Evolutionary conservation across 768 basidiomycete species (phyloP), one percentile per base, ranked within the genome.

Genomic region (Hebeloma cylindrosporum): DNA sequence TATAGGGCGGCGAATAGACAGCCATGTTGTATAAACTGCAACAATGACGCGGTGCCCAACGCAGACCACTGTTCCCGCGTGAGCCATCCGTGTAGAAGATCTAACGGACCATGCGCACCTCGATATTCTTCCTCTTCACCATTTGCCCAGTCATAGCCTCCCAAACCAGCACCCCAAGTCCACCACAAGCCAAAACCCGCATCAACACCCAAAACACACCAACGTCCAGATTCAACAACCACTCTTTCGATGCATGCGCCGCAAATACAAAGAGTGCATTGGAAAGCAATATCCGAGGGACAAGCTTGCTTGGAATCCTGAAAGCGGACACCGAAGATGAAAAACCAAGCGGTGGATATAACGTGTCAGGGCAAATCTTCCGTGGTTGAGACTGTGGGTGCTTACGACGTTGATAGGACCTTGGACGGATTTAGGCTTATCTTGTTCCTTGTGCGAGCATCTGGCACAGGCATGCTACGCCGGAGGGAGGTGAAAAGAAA

Each of bases 191-290:
- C 40, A 90, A 68, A 37, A 88, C 74, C 50, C 85, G 70, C 68
- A 89, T 82, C 25, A 85, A 70, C 10, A 88, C 71, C 88, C 87
- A 90, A 57, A 88, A 83, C 7, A 85, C 76, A 5, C 83, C 82
- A 16, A 83, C 77, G 60, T 87, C 82, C 28, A 75, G 74, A 13
- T 78, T 70, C 35, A 90, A 64, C 5, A 89, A 63, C 69, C 79
- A 78, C 54, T 82, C 83, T 65, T 85, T 87, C 38, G 78, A 73
- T 5, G 79, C 74, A 62, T 81, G 76, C 26, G 85, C 64, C 4
- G 82, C 73, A 14, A 82, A 62, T 25, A 83, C 83, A 46, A 84
- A 80, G 36, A 87, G 64, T 16, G 78, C 63, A 65, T 88, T 83
- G 0, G 80, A 79, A 29, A 83, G 56, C 44, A 83, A 54, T 38